Evolutionary conservation across 2,329 filamentous ascomycete genomes (phyloP).

Genomic region (Colletotrichum cuscutae): DNA sequence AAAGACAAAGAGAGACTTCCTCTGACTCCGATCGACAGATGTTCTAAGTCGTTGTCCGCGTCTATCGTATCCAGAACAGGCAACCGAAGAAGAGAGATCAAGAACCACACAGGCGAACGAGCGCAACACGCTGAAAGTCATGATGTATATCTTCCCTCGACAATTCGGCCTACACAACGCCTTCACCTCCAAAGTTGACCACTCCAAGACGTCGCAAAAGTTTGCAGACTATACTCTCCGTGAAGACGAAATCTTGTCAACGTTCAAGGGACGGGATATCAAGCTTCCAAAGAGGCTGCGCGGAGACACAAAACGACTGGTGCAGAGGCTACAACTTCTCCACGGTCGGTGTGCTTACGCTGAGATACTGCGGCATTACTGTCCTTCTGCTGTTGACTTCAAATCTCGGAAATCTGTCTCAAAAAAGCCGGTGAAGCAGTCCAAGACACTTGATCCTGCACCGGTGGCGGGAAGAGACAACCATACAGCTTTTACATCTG

Average conservation of each 20-base stretch:
- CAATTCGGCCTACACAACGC: constrained; percentile 93
- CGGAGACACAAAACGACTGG: constrained; percentile 67
- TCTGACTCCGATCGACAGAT: constrained; percentile 62
- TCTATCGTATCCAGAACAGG: background rate
- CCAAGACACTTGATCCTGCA: background rate
- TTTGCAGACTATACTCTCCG: constrained; percentile 88
- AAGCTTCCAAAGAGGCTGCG: constrained; percentile 74
- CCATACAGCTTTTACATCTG: background rate
- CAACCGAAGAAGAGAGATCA: background rate
- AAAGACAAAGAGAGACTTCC: background rate
- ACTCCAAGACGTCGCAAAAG: constrained; percentile 73
- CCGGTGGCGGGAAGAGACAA: background rate
- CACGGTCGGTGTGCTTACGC: constrained; percentile 83
- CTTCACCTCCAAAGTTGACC: constrained; percentile 79
- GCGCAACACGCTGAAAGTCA: constrained; percentile 72
- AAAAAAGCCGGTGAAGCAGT: constrained; percentile 4
- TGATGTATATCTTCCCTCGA: constrained; percentile 94
- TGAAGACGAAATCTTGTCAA: constrained; percentile 78
- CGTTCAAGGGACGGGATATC: constrained; percentile 44
- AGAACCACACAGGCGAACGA: constrained; percentile 43
- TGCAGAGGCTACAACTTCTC: constrained; percentile 74
- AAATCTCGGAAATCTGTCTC: background rate
- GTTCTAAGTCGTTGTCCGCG: constrained; percentile 77
- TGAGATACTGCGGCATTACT: constrained; percentile 84
- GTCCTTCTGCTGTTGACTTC: constrained; percentile 60